phyloP scores from a whole-genome alignment of 768 basidiomycete genomes.

The Leccinum ochraceum region DNA sequence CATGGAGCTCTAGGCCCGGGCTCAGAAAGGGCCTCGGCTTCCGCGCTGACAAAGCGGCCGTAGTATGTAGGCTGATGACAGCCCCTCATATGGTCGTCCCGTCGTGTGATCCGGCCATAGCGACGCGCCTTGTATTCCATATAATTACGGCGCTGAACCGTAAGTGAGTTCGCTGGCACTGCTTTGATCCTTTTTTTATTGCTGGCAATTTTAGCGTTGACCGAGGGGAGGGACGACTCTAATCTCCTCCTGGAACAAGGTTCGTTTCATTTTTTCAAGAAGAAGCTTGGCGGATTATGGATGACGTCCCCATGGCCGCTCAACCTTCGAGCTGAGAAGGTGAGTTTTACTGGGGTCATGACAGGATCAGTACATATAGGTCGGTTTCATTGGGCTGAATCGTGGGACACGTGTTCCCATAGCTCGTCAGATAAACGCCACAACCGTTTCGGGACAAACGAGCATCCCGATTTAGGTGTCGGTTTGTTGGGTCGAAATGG shows the following conservation, averaged over 20 bases:
- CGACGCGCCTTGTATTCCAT: conserved; percentile 26
- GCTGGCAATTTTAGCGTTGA: background rate
- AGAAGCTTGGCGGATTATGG: background rate
- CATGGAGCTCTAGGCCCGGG: no score
- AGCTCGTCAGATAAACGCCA: conserved; percentile 1
- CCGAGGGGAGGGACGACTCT: background rate
- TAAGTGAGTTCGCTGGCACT: background rate
- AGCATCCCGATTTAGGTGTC: conserved; percentile 21
- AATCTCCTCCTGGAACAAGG: conserved; percentile 2
- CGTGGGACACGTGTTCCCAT: conserved; percentile 14
- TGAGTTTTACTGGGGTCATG: background rate
- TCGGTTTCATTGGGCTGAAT: conserved; percentile 8
- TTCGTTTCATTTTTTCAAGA: background rate
- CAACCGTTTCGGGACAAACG: conserved; percentile 26
- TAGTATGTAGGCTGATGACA: background rate
- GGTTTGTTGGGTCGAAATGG: conserved; percentile 31
- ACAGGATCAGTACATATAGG: no score
- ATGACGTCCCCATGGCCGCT: conserved; percentile 10
- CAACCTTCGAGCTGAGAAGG: conserved; percentile 11
- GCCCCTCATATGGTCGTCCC: background rate
- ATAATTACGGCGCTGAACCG: background rate
- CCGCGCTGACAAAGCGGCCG: conserved; percentile 1
- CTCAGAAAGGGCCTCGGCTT: background rate
- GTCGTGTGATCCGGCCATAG: background rate
- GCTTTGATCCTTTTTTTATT: conserved; percentile 4